phyloP scores from a whole-genome alignment of 1,284 basidiomycete species.

The Apiotrichum montevideense region DNA sequence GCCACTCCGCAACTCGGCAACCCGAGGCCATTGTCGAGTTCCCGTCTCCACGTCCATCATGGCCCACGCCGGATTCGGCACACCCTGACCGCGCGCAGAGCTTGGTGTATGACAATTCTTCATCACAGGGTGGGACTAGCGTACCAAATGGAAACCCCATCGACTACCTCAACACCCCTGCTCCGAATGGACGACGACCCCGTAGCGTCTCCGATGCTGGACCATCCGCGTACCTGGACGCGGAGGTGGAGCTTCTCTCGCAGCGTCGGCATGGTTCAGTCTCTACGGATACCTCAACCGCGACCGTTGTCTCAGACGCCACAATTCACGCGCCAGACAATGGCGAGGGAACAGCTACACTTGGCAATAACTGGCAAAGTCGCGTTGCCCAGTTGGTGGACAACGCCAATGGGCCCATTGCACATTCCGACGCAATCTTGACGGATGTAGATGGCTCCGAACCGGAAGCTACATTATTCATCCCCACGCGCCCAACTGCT shows the following conservation, averaged over 20 bases:
- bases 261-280: neutral
- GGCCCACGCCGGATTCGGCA: neutral
- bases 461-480: conserved; percentile 33
- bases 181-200: neutral
- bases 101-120: neutral
- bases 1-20: neutral
- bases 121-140: neutral
- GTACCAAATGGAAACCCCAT: neutral
- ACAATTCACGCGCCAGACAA: conserved; percentile 22
- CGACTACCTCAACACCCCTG: neutral
- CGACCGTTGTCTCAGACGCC: conserved; percentile 20
- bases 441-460: conserved; percentile 17
- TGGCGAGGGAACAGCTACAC: conserved; percentile 21
- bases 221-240: neutral
- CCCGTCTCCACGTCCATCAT: conserved; percentile 18
- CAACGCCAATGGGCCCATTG: neutral
- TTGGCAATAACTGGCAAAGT: conserved; percentile 29
- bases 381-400: conserved; percentile 27
- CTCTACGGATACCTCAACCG: neutral
- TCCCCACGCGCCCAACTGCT: conserved; percentile 4
- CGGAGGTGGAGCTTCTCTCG: too few relatives aligned
- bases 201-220: neutral
- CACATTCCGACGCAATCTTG: neutral
- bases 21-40: neutral
- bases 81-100: neutral